phyloP scores from a whole-genome alignment of 306 rosid species.

The Corylus avellana region DNA sequence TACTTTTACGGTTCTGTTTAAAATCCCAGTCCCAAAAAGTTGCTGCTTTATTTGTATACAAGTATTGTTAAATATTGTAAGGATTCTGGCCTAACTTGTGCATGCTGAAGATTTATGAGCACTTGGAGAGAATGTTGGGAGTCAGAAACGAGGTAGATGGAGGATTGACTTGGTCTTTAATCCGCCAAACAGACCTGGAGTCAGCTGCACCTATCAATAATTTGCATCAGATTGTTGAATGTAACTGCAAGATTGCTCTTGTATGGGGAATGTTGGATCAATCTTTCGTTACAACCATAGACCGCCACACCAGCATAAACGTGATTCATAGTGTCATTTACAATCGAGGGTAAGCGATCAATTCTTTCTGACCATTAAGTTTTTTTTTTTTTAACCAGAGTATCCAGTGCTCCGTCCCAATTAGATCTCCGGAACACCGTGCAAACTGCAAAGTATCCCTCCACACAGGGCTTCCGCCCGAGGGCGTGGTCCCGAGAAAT shows the following conservation, averaged over 20 bases:
- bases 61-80: not conserved
- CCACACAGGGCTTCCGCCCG: too few species aligned
- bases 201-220: not conserved
- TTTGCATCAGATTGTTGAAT: slow-evolving; percentile 4
- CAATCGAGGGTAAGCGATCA: slow-evolving; percentile 33
- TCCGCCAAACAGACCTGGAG: slow-evolving; percentile 9
- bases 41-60: too few species aligned
- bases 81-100: not conserved
- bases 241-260: slow-evolving; percentile 36
- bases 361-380: too few species aligned
- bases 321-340: slow-evolving; percentile 28
- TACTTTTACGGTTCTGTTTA: too few species aligned
- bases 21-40: too few species aligned
- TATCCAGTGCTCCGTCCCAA: too few species aligned
- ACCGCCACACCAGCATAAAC: slow-evolving; percentile 25
- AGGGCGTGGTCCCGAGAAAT: too few species aligned
- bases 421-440: too few species aligned
- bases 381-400: too few species aligned
- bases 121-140: slow-evolving; percentile 30
- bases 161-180: slow-evolving; percentile 36
- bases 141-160: slow-evolving; percentile 1
- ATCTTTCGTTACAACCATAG: slow-evolving; percentile 23
- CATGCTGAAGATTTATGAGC: slow-evolving; percentile 27
- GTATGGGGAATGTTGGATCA: slow-evolving; percentile 29
- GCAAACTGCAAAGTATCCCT: too few species aligned